A percentile compares a stretch with the other conserved stretches of the same genome.
phyloP scores from a whole-genome alignment of 2,329 filamentous ascomycete genomes.

The Aureobasidium zeae region DNA sequence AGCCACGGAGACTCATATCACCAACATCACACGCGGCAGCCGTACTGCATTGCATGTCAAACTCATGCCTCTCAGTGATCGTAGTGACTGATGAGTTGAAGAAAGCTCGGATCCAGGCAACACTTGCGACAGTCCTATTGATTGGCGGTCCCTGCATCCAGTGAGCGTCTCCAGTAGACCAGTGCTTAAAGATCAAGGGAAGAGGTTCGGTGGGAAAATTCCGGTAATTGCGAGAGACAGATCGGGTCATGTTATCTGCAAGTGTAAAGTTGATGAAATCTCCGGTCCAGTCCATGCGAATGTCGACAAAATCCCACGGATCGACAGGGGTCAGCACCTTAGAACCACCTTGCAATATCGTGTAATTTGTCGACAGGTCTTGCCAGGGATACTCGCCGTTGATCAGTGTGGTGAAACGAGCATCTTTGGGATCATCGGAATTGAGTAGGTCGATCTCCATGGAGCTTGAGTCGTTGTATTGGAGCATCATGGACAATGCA shows the following conservation, averaged over 20 bases:
- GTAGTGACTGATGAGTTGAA: conserved; percentile 41
- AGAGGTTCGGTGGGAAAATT: conserved; percentile 35
- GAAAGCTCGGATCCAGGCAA: conserved; percentile 40
- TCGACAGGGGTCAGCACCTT: conserved; percentile 25
- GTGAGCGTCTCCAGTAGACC: conserved; percentile 38
- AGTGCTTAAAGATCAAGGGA: conserved; percentile 39
- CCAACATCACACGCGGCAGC: conserved; percentile 7
- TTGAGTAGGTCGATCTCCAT: conserved; percentile 40
- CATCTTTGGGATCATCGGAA: conserved; percentile 29
- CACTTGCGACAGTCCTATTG: conserved; percentile 32
- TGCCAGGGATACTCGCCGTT: conserved; percentile 32
- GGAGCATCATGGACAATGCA: conserved; percentile 38
- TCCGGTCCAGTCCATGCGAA: conserved; percentile 40
- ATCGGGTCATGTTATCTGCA: conserved; percentile 29
- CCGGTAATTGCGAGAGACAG: conserved; percentile 27
- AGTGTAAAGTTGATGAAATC: conserved; percentile 37
- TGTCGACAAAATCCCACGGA: conserved; percentile 39
- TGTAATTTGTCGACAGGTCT: conserved; percentile 35
- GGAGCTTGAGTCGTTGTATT: conserved; percentile 38
- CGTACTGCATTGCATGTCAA: not conserved
- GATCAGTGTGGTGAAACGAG: conserved; percentile 34
- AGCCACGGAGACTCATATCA: not conserved
- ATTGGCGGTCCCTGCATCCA: conserved; percentile 39
- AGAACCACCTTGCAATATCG: conserved; percentile 13
- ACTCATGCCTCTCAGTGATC: conserved; percentile 5